Evolutionary conservation across 129 eudicot genomes (phyloP).

Genomic region (Deinandra increscens): DNA sequence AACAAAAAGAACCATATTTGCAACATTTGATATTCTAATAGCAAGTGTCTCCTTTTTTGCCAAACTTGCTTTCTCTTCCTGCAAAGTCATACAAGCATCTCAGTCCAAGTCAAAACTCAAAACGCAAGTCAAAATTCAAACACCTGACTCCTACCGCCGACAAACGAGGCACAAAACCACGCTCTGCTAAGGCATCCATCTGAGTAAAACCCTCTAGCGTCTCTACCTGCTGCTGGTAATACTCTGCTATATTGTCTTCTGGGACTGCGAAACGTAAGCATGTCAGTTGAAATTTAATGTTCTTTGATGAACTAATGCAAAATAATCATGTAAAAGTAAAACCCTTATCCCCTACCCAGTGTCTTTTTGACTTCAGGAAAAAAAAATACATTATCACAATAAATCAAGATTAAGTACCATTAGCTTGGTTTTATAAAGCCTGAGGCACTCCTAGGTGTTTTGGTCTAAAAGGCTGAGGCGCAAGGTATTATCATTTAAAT

Average conservation of each 20-base stretch:
- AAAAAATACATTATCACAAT: too few species aligned
- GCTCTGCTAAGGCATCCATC: conserved; percentile 81
- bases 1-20: conserved; percentile 79
- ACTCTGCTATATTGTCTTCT: conserved; percentile 75
- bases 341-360: neutral
- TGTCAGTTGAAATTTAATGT: neutral
- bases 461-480: too few species aligned
- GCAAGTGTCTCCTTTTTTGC: conserved; percentile 76
- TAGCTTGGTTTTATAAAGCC: too few species aligned
- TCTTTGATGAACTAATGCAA: neutral
- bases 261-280: conserved; percentile 41
- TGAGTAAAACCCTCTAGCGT: conserved; percentile 79
- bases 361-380: too few species aligned
- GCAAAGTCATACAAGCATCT: conserved; percentile 30
- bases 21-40: conserved; percentile 67
- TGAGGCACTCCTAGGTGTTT: too few species aligned
- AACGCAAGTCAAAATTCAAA: neutral
- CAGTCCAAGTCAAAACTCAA: neutral
- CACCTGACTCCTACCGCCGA: conserved; percentile 46
- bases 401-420: too few species aligned
- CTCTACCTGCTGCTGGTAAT: conserved; percentile 89
- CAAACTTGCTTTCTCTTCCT: conserved; percentile 73
- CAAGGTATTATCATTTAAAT: too few species aligned
- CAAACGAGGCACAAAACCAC: conserved; percentile 78
- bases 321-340: neutral